Base-by-base conservation (phyloP, 2,329 filamentous ascomycete species). In the Chaetomiaceae sp. region DNA sequence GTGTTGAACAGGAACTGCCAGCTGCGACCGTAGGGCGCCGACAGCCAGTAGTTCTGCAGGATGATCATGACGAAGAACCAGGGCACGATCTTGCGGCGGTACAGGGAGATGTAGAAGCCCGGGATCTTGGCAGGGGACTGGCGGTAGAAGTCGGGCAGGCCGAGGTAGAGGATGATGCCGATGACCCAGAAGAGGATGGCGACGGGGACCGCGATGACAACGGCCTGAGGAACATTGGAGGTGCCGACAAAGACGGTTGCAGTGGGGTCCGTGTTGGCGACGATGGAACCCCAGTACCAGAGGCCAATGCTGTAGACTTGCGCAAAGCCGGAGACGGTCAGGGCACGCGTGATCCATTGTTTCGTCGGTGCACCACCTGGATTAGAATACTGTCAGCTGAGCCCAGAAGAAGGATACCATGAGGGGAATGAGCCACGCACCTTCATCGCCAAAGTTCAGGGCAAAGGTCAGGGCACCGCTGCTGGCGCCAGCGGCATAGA, bases 11-110 rank as follows among this genome's bases (percentile, higher is more conserved):
- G 73, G 68, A 78, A 86, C 37, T 70, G 69, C 83, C 83, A 86
- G 63, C 83, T 85, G 46, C 83, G 76, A 37, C 83, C 83, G 60
- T 85, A 86, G 1, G 79, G 81, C 0, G 82, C 75, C 20, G 78
- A 80, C 23, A 86, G 73, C 68, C 81, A 86, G 72, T 82, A 84
- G 65, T 86, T 86, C 61, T 85, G 82, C 27, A 85, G 66, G 51
- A 84, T 69, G 37, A 85, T 78, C 3, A 78, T 75, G 51, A 82
- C 66, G 65, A 85, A 80, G 68, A 84, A 85, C 82, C 82, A 86
- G 12, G 83, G 70, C 39, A 85, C 76, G 53, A 85, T 80, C 66
- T 83, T 84, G 53, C 83, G 77, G 41, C 81, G 73, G 55, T 77
- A 71, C 7, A 85, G 71, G 2, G 80, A 78, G 47, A 70, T 73